phyloP scores from a whole-genome alignment of 2,329 filamentous ascomycete species.

The Claviceps citrina region DNA sequence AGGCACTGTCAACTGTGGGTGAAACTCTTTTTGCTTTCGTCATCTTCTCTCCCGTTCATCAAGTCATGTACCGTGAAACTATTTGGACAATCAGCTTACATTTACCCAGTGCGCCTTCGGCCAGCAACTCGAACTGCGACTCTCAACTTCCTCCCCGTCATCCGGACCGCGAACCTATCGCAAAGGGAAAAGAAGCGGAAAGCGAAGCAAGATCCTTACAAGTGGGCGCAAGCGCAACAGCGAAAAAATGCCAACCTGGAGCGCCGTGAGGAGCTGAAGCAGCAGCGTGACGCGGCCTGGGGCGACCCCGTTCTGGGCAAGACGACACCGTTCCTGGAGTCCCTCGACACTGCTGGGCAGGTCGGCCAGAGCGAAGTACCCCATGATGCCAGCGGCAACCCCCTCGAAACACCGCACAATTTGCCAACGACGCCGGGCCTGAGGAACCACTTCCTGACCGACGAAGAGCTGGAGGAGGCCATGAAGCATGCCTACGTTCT shows the following conservation, averaged over 20 bases:
- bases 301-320: constrained; percentile 71
- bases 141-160: constrained; percentile 39
- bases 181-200: constrained; percentile 48
- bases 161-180: constrained; percentile 50
- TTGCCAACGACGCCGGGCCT: constrained; percentile 35
- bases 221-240: constrained; percentile 64
- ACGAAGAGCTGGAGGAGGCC: constrained; percentile 49
- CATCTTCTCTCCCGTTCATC: too few species aligned
- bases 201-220: constrained; percentile 65
- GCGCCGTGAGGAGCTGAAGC: constrained; percentile 53
- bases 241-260: constrained; percentile 71
- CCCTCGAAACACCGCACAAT: constrained; percentile 21
- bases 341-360: constrained; percentile 53
- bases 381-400: constrained; percentile 27
- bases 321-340: constrained; percentile 68
- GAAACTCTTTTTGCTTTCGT: not conserved
- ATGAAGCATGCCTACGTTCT: constrained; percentile 53
- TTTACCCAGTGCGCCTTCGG: constrained; percentile 41
- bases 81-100: too few species aligned
- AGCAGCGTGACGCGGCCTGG: constrained; percentile 45
- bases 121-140: constrained; percentile 31
- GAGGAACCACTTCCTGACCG: constrained; percentile 63
- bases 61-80: too few species aligned
- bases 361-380: constrained; percentile 19
- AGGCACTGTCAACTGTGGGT: constrained; percentile 44